Evolutionary conservation across 495 filamentous ascomycete genomes (phyloP).

Genomic region (Aspergillus baeticus): DNA sequence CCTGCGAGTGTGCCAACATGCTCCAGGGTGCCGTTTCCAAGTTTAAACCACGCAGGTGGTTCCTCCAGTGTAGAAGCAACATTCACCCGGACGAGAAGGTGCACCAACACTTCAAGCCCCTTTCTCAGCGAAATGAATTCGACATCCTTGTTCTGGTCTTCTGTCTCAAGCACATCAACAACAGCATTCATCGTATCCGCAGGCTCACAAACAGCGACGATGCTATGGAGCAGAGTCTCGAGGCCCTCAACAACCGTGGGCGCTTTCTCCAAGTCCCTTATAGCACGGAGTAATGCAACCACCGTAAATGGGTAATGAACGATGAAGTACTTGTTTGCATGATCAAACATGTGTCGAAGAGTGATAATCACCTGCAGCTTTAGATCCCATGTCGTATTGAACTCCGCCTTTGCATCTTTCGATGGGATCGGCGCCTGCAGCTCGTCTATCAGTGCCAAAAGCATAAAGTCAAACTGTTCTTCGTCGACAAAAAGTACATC

Average conservation of each 20-base stretch:
- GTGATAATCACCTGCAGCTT: slow-evolving; percentile 83
- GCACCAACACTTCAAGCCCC: slow-evolving; percentile 59
- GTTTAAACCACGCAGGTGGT: too few relatives aligned
- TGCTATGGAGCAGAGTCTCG: slow-evolving; percentile 55
- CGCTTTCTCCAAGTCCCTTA: slow-evolving; percentile 51
- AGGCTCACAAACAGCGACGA: slow-evolving; percentile 47
- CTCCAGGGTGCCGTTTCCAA: too few relatives aligned
- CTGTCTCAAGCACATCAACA: slow-evolving; percentile 39
- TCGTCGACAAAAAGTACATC: slow-evolving; percentile 53
- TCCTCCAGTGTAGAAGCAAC: too few relatives aligned
- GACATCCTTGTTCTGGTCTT: slow-evolving; percentile 23
- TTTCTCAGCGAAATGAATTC: slow-evolving; percentile 42
- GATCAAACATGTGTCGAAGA: slow-evolving; percentile 71
- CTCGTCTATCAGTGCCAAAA: slow-evolving; percentile 72
- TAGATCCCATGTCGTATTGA: slow-evolving; percentile 61
- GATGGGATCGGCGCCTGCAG: slow-evolving; percentile 66
- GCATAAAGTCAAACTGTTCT: slow-evolving; percentile 66
- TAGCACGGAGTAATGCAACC: slow-evolving; percentile 65
- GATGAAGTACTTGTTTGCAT: slow-evolving; percentile 62
- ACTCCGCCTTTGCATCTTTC: slow-evolving; percentile 33
- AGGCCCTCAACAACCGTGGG: slow-evolving; percentile 56
- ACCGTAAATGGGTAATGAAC: slow-evolving; percentile 64
- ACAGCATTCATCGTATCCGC: slow-evolving; percentile 50
- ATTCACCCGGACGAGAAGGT: slow-evolving; percentile 28
- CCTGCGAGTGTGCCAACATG: too few relatives aligned